Evolutionary conservation across 2,329 filamentous ascomycete species (phyloP), one percentile per base, ranked within the genome.

Genomic region (Arthrobotrys sphaeroides): DNA sequence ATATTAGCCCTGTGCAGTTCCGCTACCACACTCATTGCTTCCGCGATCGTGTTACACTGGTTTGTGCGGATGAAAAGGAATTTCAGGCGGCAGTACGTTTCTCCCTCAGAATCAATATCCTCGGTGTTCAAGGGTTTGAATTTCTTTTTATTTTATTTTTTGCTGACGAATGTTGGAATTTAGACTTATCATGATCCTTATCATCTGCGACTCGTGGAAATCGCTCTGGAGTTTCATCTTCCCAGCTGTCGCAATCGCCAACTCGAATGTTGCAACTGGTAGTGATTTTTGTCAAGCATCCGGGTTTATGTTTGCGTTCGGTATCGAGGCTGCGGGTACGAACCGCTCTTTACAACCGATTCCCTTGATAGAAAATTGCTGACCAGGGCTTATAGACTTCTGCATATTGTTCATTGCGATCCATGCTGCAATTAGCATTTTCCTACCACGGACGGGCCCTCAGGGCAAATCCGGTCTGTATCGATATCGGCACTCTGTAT

Each of bases 161-260:
- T 45, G 38, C 45, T 67, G 43, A 40, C 5, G n/a, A 53, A 51
- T 74, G 40, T 55, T 77, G 80, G 81, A 40, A 43, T 38, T 40
- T 10, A 92, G 90, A 77, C 85, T 94, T 65, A 90, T 94, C 69
- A 88, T 94, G 85, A 82, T 93, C 40, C 84, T 94, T 12, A 89
- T 94, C 51, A 85, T 89, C 75, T 90, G 90, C 78, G 90, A 93
- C 81, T 86, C 91, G 80, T 87, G 90, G 82, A 91, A 91, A 81
- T 87, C 89, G 1, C 80, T 88, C 1, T 92, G 89, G 87, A 88
- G 90, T 76, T 85, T 92, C 76, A 82, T 91, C 43, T 90, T 89
- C 78, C 87, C 90, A 0, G 83, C 88, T 1, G 85, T 88, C 18
- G 86, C 87, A 18, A 85, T 93, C 33, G 81, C 82, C 0, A 81